phyloP scores from a whole-genome alignment of 805 yeast species.

The Candida railenensis region DNA sequence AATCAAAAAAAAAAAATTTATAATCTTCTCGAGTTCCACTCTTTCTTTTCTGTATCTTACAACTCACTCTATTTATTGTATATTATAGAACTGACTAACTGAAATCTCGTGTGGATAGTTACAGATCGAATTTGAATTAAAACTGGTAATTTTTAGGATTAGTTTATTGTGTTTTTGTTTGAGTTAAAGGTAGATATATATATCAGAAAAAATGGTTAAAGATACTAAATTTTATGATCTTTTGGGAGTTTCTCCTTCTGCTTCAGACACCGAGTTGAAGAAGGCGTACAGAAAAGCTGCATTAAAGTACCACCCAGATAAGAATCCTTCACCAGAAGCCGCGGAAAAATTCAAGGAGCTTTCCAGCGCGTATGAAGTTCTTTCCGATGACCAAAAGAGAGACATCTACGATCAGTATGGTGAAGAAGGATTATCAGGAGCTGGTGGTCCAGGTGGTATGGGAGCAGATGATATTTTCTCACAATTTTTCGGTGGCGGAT shows the following conservation, averaged over 20 bases:
- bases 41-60: background rate
- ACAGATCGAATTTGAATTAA: background rate
- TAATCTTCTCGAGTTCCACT: background rate
- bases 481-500: slow-evolving; percentile 76
- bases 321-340: slow-evolving; percentile 82
- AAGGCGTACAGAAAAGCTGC: slow-evolving; percentile 84
- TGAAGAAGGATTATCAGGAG: slow-evolving; percentile 85
- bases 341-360: slow-evolving; percentile 94
- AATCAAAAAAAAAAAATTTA: background rate
- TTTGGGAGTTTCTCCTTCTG: slow-evolving; percentile 69
- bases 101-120: background rate
- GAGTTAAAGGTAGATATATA: background rate
- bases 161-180: background rate
- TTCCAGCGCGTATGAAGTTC: slow-evolving; percentile 83
- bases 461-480: slow-evolving; percentile 75
- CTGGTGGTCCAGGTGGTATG: slow-evolving; percentile 55
- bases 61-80: background rate
- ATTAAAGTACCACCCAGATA: slow-evolving; percentile 80
- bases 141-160: background rate
- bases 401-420: slow-evolving; percentile 87
- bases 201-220: slow-evolving; percentile 55
- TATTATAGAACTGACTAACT: background rate
- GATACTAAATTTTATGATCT: slow-evolving; percentile 77
- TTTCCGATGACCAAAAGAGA: slow-evolving; percentile 86
- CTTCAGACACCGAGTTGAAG: slow-evolving; percentile 69